These are phyloP conservation scores for Arabis alpina DNA, from an alignment of 345 rosid genomes.

Conservation along the genomic window DNA sequence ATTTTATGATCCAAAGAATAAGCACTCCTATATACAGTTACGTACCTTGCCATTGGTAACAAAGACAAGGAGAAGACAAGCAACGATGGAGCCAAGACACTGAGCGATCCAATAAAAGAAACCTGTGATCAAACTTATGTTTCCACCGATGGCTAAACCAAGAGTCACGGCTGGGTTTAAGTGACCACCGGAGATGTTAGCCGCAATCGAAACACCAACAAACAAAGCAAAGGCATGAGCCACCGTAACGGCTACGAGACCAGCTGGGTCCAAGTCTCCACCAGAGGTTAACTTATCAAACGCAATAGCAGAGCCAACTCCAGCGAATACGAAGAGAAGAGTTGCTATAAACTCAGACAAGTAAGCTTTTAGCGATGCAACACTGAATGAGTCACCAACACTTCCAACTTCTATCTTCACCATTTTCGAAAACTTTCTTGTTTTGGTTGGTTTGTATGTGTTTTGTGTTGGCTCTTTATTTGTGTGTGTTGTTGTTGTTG, in stretches of 20 bases:
- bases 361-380: slow-evolving; percentile 65
- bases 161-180: slow-evolving; percentile 89
- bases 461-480: neutral
- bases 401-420: slow-evolving; percentile 77
- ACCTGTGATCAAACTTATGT: slow-evolving; percentile 77
- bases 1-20: neutral
- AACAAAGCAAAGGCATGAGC: slow-evolving; percentile 85
- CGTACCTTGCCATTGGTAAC: slow-evolving; percentile 63
- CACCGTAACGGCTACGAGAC: slow-evolving; percentile 81
- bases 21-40: neutral
- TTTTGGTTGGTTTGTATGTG: neutral
- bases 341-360: slow-evolving; percentile 91
- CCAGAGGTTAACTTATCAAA: slow-evolving; percentile 75
- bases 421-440: slow-evolving; percentile 46
- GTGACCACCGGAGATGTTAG: slow-evolving; percentile 92
- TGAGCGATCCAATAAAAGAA: slow-evolving; percentile 89
- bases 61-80: slow-evolving; percentile 76
- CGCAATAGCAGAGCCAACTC: slow-evolving; percentile 90
- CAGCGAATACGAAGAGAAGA: slow-evolving; percentile 91
- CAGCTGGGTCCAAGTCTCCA: slow-evolving; percentile 75
- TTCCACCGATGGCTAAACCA: slow-evolving; percentile 82
- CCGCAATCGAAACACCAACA: slow-evolving; percentile 79
- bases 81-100: slow-evolving; percentile 78
- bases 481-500: neutral
- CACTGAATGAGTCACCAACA: slow-evolving; percentile 77